phyloP scores from a whole-genome alignment of 2,329 filamentous ascomycete genomes.

The Neofusicoccum ribis region DNA sequence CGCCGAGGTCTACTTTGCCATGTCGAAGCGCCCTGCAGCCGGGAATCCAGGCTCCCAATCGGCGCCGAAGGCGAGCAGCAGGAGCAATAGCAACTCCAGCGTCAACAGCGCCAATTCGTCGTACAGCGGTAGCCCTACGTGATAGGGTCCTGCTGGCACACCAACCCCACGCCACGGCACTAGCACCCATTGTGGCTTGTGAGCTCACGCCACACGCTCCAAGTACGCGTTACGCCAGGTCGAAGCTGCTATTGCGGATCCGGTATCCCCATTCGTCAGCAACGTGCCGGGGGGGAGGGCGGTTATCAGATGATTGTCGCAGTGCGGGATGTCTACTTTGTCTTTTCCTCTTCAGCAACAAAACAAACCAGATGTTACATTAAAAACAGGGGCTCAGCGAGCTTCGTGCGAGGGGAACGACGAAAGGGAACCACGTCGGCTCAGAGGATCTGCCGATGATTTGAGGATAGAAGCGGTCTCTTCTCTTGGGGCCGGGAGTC shows the following conservation, averaged over 20 bases:
- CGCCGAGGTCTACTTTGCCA: slow-evolving; percentile 18
- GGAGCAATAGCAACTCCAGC: background rate
- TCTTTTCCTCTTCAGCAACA: background rate
- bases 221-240: background rate
- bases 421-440: background rate
- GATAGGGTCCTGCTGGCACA: background rate
- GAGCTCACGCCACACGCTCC: background rate
- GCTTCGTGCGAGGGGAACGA: background rate
- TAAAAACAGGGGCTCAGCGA: background rate
- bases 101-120: background rate
- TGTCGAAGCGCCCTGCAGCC: slow-evolving; percentile 1
- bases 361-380: background rate
- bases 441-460: background rate
- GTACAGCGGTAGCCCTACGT: slow-evolving; percentile 9
- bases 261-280: background rate
- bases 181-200: background rate
- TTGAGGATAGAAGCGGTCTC: background rate
- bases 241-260: background rate
- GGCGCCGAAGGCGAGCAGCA: background rate
- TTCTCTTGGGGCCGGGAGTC: no score
- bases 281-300: background rate
- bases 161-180: background rate
- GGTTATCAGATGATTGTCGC: background rate
- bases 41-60: background rate
- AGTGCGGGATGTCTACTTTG: background rate